Base-by-base conservation (phyloP, 2,329 filamentous ascomycete species). In the Escovopsis weberi region DNA sequence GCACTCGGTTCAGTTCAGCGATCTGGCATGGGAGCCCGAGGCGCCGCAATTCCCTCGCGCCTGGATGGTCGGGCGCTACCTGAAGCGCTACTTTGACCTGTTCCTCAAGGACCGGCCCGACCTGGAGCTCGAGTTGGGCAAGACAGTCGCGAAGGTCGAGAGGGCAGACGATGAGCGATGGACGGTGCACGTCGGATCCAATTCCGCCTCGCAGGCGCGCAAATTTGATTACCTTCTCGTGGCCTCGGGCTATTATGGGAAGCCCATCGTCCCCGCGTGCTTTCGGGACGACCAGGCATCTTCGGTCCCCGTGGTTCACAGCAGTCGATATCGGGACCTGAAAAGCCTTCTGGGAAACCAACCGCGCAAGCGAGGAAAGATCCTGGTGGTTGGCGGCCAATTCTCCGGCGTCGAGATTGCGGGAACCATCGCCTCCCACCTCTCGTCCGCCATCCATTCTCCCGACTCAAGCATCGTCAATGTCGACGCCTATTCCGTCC, bases 351-450 rank as follows among this genome's bases (percentile, higher is more conserved):
- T 80, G 1, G 61, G 59, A 0, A 54, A 59, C 10, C 51, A 59
- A 0, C 55, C 62, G 2, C 43, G 48, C 4, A 32, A 53, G 0
- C 66, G 67, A 1, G 72, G 74, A 15, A 84, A 79, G 53, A 76
- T 91, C 12, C 66, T 86, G 1, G 67, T 93, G 0, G 74, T 87
- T 1, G 85, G 85, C 1, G 85, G 84, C 0, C 83, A 87, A 52
- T 87, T 91, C 72, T 89, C 84, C 2, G 85, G 84, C 1, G 74
- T 83, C 5, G 85, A 93, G 62, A 80, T 81, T 39, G 80, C 84
- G 0, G 79, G 76, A 9, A 78, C 79, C 2, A 74, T 88, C 40
- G 83, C 82, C 10, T 68, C 76, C 4, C 77, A 87, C 47, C 59
- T 89, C 1, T 88, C 84, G 0, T 77, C 77, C 6, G 70, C 72